A percentile compares a stretch with the other conserved stretches of the same genome.
These are phyloP conservation scores for Graphilbum ipis-grandicollis DNA, from an alignment of 2,329 filamentous ascomycete genomes.

Conservation along the genomic window DNA sequence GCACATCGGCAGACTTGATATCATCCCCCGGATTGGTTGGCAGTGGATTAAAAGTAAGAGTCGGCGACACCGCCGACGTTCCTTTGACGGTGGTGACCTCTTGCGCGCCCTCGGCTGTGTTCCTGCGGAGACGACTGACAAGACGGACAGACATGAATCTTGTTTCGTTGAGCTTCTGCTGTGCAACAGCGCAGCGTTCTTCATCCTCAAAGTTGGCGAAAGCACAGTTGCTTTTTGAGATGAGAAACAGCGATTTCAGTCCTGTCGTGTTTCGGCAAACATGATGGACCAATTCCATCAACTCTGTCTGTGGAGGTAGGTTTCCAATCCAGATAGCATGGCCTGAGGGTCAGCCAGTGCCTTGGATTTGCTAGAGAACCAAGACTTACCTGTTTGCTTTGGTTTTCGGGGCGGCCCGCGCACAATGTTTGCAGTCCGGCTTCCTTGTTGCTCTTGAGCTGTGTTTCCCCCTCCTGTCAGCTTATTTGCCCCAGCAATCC, in stretches of 20 bases:
- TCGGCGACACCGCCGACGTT: no score
- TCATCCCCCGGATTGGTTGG: no score
- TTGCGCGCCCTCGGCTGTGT: constrained; percentile 24
- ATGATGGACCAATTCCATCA: constrained; percentile 77
- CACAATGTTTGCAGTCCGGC: constrained; percentile 15
- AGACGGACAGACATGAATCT: constrained; percentile 72
- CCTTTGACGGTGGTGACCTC: constrained; percentile 36
- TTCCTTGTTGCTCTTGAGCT: not conserved
- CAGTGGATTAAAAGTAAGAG: no score
- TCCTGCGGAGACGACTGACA: constrained; percentile 64
- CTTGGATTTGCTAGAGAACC: constrained; percentile 7
- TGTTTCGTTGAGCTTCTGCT: constrained; percentile 77
- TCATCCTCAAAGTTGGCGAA: constrained; percentile 92
- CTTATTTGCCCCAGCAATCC: no score
- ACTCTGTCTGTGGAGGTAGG: constrained; percentile 63
- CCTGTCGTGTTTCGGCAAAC: constrained; percentile 66
- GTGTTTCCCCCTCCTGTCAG: no score
- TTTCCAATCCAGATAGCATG: constrained; percentile 96
- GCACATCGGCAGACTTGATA: constrained; percentile 1
- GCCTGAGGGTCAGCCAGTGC: constrained; percentile 26
- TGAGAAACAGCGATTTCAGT: constrained; percentile 80
- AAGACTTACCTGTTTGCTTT: constrained; percentile 39
- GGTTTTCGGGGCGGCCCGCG: constrained; percentile 38
- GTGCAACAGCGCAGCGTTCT: constrained; percentile 53
- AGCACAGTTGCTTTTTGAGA: constrained; percentile 92